These are phyloP conservation scores for Cryptomeria japonica DNA, from an alignment of 75 land plant genomes.

Conservation along the genomic window DNA sequence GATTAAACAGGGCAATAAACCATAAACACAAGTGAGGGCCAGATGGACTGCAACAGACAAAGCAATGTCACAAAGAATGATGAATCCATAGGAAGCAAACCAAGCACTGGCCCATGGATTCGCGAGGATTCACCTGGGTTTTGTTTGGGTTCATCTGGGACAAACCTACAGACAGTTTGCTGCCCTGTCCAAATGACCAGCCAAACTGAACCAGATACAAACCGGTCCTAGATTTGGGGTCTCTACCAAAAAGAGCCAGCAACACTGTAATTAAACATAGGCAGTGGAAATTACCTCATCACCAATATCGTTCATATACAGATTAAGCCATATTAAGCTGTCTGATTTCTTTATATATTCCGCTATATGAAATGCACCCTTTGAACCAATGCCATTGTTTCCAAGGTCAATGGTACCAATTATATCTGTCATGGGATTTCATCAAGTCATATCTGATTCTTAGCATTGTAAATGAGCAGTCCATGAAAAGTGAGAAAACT, in stretches of 20 bases:
- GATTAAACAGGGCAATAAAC: too few species aligned
- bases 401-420: slow-evolving; percentile 76
- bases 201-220: too few species aligned
- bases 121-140: too few species aligned
- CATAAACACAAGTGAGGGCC: too few species aligned
- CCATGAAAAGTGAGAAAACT: not conserved
- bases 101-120: too few species aligned
- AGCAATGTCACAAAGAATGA: too few species aligned
- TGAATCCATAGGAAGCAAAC: too few species aligned
- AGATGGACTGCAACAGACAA: too few species aligned
- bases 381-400: slow-evolving; percentile 84
- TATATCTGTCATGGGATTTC: slow-evolving; percentile 47
- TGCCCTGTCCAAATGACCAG: too few species aligned
- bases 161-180: not conserved
- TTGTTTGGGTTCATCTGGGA: too few species aligned
- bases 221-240: not conserved
- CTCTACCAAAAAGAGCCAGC: not conserved
- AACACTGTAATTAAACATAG: not conserved
- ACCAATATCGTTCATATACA: slow-evolving; percentile 99
- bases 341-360: slow-evolving; percentile 83
- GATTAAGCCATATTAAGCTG: slow-evolving; percentile 82
- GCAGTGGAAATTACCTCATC: slow-evolving; percentile 74
- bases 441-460: not conserved
- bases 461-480: slow-evolving; percentile 3
- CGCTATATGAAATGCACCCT: slow-evolving; percentile 91